These are phyloP conservation scores for Yarrowia sp. DNA, from an alignment of 805 yeast genomes.

Conservation along the genomic window DNA sequence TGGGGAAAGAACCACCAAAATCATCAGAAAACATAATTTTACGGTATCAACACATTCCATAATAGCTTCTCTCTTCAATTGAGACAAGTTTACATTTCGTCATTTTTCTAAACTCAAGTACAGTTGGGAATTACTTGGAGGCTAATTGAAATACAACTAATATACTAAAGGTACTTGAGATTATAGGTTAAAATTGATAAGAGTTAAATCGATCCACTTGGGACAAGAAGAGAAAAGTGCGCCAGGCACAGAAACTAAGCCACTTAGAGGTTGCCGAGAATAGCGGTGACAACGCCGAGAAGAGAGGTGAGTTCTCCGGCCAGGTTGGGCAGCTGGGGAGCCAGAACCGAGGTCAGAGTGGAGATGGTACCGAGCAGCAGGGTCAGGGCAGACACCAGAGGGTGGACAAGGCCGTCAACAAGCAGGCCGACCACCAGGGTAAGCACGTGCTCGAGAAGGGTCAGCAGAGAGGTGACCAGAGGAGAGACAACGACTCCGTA, in stretches of 20 bases:
- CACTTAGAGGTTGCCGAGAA: neutral
- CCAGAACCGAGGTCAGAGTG: neutral
- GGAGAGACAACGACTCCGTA: neutral
- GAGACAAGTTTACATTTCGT: too few relatives aligned
- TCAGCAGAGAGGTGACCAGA: conserved; percentile 3
- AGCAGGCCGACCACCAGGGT: conserved; percentile 12
- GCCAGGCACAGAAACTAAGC: neutral
- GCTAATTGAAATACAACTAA: too few relatives aligned
- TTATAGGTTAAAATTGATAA: neutral
- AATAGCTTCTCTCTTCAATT: too few relatives aligned
- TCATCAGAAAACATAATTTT: too few relatives aligned
- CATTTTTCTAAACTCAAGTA: too few relatives aligned
- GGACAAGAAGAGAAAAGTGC: neutral
- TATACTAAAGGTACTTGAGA: too few relatives aligned
- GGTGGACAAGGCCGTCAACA: conserved; percentile 2
- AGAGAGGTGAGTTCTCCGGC: conserved; percentile 15
- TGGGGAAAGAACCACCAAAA: too few relatives aligned
- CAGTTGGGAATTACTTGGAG: too few relatives aligned
- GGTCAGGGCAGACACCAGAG: conserved; percentile 13
- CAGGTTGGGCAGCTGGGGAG: conserved; percentile 17
- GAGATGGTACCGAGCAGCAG: neutral
- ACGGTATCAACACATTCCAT: too few relatives aligned
- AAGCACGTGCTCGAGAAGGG: conserved; percentile 12
- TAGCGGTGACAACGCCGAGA: neutral
- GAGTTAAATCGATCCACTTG: neutral